Conservation (phyloP, 2,329 filamentous ascomycete species). For the Proliferodiscus dingleyae region DNA sequence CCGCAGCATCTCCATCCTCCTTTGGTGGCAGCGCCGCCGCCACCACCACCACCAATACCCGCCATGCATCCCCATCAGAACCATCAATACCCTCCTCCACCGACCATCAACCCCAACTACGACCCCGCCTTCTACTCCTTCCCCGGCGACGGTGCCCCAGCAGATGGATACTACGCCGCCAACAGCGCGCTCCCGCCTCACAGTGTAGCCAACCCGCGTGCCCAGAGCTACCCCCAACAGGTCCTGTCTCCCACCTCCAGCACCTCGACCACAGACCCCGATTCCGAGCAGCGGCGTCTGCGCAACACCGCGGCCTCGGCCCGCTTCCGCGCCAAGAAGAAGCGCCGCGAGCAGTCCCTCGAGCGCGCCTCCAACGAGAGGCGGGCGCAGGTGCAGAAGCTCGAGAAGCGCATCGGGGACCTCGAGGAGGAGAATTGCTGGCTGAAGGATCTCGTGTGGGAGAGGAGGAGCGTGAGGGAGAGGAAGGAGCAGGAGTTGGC, state of each 20-base stretch:
- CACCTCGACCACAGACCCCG: conserved; percentile 26
- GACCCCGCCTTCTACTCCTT: neutral
- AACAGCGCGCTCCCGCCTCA: too few relatives aligned
- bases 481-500: conserved; percentile 1
- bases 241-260: conserved; percentile 25
- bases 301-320: conserved; percentile 85
- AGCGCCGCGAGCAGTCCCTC: conserved; percentile 80
- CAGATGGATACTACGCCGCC: too few relatives aligned
- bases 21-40: too few relatives aligned
- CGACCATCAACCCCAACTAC: neutral
- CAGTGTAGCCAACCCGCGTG: too few relatives aligned
- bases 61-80: neutral
- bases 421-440: conserved; percentile 76
- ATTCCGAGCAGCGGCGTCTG: conserved; percentile 55
- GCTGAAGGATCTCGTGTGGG: conserved; percentile 72
- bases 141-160: too few relatives aligned
- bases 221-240: conserved; percentile 5
- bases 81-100: neutral
- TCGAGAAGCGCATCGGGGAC: conserved; percentile 59
- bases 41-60: too few relatives aligned
- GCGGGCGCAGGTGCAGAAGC: conserved; percentile 65
- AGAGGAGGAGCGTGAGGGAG: conserved; percentile 38
- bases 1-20: neutral
- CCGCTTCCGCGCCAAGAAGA: conserved; percentile 91
- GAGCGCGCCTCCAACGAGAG: conserved; percentile 77